These are phyloP conservation scores for Leptographium wingfieldii DNA, from an alignment of 2,329 filamentous ascomycete species.

Conservation along the genomic window DNA sequence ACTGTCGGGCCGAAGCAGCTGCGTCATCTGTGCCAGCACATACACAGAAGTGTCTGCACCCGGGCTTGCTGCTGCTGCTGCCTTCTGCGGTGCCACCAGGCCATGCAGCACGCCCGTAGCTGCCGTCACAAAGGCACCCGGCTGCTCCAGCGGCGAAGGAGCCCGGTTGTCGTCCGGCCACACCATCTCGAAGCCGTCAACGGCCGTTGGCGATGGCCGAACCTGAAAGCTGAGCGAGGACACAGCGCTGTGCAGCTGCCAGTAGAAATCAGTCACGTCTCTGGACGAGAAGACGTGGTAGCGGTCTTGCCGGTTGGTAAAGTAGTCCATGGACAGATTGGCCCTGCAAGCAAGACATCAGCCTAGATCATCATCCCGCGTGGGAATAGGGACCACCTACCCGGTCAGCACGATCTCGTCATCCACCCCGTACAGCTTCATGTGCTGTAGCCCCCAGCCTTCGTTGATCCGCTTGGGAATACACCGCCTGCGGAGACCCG, in stretches of 20 bases:
- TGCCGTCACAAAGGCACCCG: slow-evolving; percentile 53
- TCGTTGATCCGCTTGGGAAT: slow-evolving; percentile 90
- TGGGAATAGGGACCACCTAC: slow-evolving; percentile 27
- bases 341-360: slow-evolving; percentile 32
- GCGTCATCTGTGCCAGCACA: slow-evolving; percentile 76
- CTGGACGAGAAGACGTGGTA: slow-evolving; percentile 83
- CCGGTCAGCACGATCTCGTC: slow-evolving; percentile 92
- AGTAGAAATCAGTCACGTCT: slow-evolving; percentile 73
- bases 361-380: background rate
- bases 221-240: slow-evolving; percentile 74
- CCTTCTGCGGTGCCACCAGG: slow-evolving; percentile 41
- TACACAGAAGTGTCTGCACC: slow-evolving; percentile 59
- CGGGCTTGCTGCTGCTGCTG: background rate
- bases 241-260: slow-evolving; percentile 61
- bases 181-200: slow-evolving; percentile 45
- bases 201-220: slow-evolving; percentile 41
- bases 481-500: slow-evolving; percentile 68
- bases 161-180: slow-evolving; percentile 69
- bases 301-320: slow-evolving; percentile 86
- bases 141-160: slow-evolving; percentile 60
- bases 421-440: slow-evolving; percentile 95
- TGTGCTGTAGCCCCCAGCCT: slow-evolving; percentile 95
- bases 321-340: slow-evolving; percentile 88
- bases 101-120: slow-evolving; percentile 55
- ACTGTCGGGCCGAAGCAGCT: slow-evolving; percentile 62